These are phyloP conservation scores for Pyrus bretschneideri DNA, from an alignment of 306 rosid species.

Conservation along the genomic window DNA sequence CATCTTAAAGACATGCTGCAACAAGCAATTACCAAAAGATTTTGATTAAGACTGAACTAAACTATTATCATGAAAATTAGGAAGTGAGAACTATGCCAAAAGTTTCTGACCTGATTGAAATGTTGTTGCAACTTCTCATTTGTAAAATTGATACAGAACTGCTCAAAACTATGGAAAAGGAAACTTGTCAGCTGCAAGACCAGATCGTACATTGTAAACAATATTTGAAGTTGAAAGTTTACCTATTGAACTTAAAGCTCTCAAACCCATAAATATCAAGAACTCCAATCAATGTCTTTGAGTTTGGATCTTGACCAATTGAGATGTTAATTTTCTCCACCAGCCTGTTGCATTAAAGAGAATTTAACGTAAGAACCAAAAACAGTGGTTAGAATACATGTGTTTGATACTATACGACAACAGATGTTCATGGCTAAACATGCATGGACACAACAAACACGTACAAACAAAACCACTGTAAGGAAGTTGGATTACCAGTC, in stretches of 20 bases:
- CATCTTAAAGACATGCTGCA: conserved; percentile 99
- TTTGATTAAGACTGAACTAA: conserved; percentile 5
- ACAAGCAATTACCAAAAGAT: conserved; percentile 15
- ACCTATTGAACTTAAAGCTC: conserved; percentile 97
- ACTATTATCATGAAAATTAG: conserved; percentile 1
- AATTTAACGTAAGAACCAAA: conserved; percentile 21
- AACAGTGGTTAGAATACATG: conserved; percentile 7
- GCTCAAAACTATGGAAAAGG: conserved; percentile 71
- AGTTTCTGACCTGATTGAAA: conserved; percentile 83
- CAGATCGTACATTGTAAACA: conserved; percentile 9
- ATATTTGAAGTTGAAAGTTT: conserved; percentile 22
- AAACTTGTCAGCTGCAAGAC: conserved; percentile 28
- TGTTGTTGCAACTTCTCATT: conserved; percentile 99
- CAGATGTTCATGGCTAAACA: neutral
- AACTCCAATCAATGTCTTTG: conserved; percentile 92
- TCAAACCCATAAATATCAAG: conserved; percentile 99
- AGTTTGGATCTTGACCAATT: conserved; percentile 96
- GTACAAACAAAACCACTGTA: conserved; percentile 11
- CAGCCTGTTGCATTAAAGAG: conserved; percentile 50
- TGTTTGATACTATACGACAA: neutral
- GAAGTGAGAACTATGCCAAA: conserved; percentile 16
- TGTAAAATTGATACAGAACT: conserved; percentile 98
- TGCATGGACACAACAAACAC: neutral
- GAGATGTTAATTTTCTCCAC: conserved; percentile 93
- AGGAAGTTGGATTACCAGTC: conserved; percentile 69